These are phyloP conservation scores for Citrus medica DNA, from an alignment of 345 rosid species.

Conservation along the genomic window DNA sequence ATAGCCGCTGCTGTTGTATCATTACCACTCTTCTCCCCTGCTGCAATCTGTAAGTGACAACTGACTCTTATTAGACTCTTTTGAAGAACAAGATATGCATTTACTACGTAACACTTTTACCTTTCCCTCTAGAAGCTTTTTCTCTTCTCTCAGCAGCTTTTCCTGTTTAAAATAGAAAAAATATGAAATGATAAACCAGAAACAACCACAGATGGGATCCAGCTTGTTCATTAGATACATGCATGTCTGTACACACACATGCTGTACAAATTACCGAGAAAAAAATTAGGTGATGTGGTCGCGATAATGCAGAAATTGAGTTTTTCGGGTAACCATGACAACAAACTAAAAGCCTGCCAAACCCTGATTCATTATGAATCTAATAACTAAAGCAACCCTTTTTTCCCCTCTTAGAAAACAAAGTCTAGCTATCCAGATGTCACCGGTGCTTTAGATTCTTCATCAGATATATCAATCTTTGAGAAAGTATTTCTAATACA, in stretches of 20 bases:
- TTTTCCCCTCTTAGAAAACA: too few relatives aligned
- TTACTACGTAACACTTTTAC: constrained; percentile 15
- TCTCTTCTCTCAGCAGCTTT: constrained; percentile 31
- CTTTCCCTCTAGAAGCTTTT: constrained; percentile 28
- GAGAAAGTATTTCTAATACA: not conserved
- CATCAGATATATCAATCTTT: not conserved
- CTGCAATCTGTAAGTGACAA: constrained; percentile 21
- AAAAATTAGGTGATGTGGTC: not conserved
- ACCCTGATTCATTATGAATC: too few relatives aligned
- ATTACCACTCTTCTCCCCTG: not conserved
- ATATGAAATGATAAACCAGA: not conserved
- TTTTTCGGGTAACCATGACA: not conserved
- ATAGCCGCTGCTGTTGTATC: not conserved
- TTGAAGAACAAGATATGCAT: not conserved
- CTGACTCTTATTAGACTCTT: not conserved
- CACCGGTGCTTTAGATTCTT: not conserved
- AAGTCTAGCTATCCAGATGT: too few relatives aligned
- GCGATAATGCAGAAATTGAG: not conserved
- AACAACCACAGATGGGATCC: not conserved
- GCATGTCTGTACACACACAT: too few relatives aligned
- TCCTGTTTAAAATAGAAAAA: constrained; percentile 20
- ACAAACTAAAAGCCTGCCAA: too few relatives aligned
- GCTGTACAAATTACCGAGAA: too few relatives aligned
- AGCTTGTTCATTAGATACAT: not conserved
- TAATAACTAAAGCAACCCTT: too few relatives aligned